Evolutionary conservation across 2,329 filamentous ascomycete species (phyloP).

Genomic region (Thermoascus crustaceus): DNA sequence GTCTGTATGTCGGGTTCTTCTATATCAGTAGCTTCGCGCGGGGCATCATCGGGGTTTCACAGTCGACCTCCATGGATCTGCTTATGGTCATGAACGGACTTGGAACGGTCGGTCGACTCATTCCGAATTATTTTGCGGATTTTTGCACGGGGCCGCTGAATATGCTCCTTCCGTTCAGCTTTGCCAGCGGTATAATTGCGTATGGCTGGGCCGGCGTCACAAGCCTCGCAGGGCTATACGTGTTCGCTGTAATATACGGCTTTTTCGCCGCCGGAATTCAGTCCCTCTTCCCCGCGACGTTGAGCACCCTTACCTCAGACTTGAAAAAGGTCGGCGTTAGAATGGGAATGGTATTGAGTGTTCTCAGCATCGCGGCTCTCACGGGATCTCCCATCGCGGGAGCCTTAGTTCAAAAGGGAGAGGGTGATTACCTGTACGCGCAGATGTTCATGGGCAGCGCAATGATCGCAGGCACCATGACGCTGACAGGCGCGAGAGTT

Average conservation of each 20-base stretch:
- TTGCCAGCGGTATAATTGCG: constrained; percentile 35
- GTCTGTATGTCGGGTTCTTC: constrained; percentile 48
- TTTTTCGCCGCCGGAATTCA: constrained; percentile 46
- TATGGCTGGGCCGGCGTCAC: constrained; percentile 54
- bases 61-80: constrained; percentile 48
- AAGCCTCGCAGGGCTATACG: constrained; percentile 46
- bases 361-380: constrained; percentile 46
- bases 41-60: constrained; percentile 32
- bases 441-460: too few species aligned
- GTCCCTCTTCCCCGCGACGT: constrained; percentile 55
- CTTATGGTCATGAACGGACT: constrained; percentile 59
- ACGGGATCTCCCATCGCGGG: constrained; percentile 50
- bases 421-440: too few species aligned
- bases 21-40: constrained; percentile 35
- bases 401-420: constrained; percentile 44
- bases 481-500: too few species aligned
- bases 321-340: constrained; percentile 46
- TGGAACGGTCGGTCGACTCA: constrained; percentile 49
- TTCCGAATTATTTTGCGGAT: constrained; percentile 56
- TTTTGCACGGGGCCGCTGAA: constrained; percentile 58
- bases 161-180: constrained; percentile 46
- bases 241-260: constrained; percentile 42
- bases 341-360: constrained; percentile 50
- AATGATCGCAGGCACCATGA: too few species aligned
- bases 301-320: constrained; percentile 49